phyloP scores from a whole-genome alignment of 108 stramenopile species.

The Asterionellopsis glacialis region DNA sequence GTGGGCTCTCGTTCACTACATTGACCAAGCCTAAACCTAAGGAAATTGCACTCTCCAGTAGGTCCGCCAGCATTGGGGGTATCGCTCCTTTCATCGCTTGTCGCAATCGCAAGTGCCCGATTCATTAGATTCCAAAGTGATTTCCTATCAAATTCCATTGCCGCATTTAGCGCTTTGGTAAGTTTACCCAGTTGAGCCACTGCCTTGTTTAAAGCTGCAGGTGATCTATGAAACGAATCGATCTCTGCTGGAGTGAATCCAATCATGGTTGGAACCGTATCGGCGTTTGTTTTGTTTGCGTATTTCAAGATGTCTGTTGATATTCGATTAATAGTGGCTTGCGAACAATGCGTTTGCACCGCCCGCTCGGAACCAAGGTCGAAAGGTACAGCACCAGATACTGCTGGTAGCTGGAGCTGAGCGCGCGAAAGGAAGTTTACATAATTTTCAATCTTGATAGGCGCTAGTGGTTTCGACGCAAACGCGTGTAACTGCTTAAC shows the following conservation, averaged over 20 bases:
- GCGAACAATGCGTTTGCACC: slow-evolving; percentile 81
- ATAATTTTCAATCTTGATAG: slow-evolving; percentile 82
- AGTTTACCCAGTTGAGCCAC: slow-evolving; percentile 68
- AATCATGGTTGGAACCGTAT: slow-evolving; percentile 72
- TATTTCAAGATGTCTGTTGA: slow-evolving; percentile 75
- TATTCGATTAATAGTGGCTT: slow-evolving; percentile 82
- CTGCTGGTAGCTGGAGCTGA: slow-evolving; percentile 57
- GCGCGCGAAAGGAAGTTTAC: slow-evolving; percentile 57
- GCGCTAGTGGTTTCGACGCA: slow-evolving; percentile 77
- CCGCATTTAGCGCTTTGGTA: slow-evolving; percentile 72
- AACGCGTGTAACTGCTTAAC: slow-evolving; percentile 85
- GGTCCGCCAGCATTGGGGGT: slow-evolving; percentile 51
- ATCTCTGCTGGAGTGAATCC: slow-evolving; percentile 80
- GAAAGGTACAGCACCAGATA: slow-evolving; percentile 75
- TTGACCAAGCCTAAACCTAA: slow-evolving; percentile 84
- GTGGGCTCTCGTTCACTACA: slow-evolving; percentile 83
- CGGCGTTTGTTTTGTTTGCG: slow-evolving; percentile 69
- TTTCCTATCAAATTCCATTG: slow-evolving; percentile 88
- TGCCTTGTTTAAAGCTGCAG: slow-evolving; percentile 57
- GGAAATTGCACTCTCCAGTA: slow-evolving; percentile 72
- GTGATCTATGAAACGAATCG: slow-evolving; percentile 64
- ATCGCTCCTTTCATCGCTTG: slow-evolving; percentile 88
- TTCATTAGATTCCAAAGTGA: slow-evolving; percentile 88
- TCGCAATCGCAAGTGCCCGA: slow-evolving; percentile 80
- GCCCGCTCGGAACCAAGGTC: slow-evolving; percentile 66